Conservation (phyloP, 2,329 filamentous ascomycete genomes). For the Cercospora sp. region DNA sequence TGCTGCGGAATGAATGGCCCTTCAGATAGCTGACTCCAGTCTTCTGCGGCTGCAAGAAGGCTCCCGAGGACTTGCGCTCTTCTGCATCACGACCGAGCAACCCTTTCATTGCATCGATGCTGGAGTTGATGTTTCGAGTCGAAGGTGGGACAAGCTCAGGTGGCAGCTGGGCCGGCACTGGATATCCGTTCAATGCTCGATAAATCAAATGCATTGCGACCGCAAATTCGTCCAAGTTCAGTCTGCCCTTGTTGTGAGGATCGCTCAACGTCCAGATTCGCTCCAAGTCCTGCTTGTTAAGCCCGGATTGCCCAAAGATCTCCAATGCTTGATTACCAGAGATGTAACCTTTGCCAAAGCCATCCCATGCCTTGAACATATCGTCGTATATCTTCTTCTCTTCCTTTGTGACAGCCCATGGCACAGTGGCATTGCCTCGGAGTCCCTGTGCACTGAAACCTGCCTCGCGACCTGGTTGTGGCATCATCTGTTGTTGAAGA, state of each 20-base stretch:
- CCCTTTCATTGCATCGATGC: slow-evolving; percentile 88
- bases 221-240: slow-evolving; percentile 96
- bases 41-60: slow-evolving; percentile 86
- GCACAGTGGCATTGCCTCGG: slow-evolving; percentile 90
- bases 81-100: slow-evolving; percentile 89
- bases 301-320: slow-evolving; percentile 92
- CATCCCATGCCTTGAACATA: slow-evolving; percentile 95
- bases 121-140: slow-evolving; percentile 87
- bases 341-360: slow-evolving; percentile 87
- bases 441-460: slow-evolving; percentile 85
- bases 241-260: slow-evolving; percentile 86
- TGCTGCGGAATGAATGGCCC: slow-evolving; percentile 77
- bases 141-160: slow-evolving; percentile 93
- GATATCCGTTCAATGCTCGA: slow-evolving; percentile 92
- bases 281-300: slow-evolving; percentile 87
- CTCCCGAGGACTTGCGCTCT: slow-evolving; percentile 81
- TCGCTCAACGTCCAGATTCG: slow-evolving; percentile 93
- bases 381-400: slow-evolving; percentile 97
- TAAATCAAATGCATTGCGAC: slow-evolving; percentile 99
- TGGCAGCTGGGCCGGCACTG: slow-evolving; percentile 80
- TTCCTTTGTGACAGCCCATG: slow-evolving; percentile 98
- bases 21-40: slow-evolving; percentile 99
- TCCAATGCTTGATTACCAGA: slow-evolving; percentile 91
- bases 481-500: slow-evolving; percentile 93
- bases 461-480: slow-evolving; percentile 84